Base-by-base conservation (phyloP, 73 alveolate genomes). In the Diophrys sp. region DNA sequence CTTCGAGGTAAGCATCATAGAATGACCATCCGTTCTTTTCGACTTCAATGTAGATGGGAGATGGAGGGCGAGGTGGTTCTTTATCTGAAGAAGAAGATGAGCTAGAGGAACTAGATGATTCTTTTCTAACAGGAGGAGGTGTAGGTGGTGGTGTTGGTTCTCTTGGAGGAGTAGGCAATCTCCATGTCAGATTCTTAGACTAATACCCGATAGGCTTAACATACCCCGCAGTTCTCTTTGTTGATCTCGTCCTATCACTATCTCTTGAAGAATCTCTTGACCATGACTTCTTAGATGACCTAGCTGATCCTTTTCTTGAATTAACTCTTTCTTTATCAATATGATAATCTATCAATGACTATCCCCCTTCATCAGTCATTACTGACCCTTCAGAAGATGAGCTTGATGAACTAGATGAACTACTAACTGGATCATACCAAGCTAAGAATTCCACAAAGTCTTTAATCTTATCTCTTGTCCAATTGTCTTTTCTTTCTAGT, bases 1-100 rank as follows among this genome's bases (percentile, higher is more conserved):
- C 62, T 44, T 44, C 62, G 62, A 44, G 62, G 18, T 44, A 44
- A 44, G 62, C 62, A 44, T 44, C 62, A 44, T 44, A 44, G 62
- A 44, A 44, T 11, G 62, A 11, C 62, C 62, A 44, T 18, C n/a
- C 18, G 5, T 44, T 44, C 62, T 44, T 44, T 44, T 44, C 62
- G 18, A 44, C 18, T 11, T 11, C 18, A 44, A 44, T 44, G 5
- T 5, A 18, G 62, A 18, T 11, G 5, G 62, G 62, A 11, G 62
- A 11, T 44, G n/a, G 5, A 11, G 62, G 62, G 5, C n/a, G 62
- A 44, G 62, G 62, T 44, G n/a, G 5, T 5, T 44, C 62, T 44
- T 5, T 11, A 18, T 18, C 18, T 5, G 62, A 44, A 44, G 62
- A 44, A 44, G n/a, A 11, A n/a, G n/a, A n/a, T n/a, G n/a, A n/a